Percentiles rank a stretch among this genome's conserved stretches.
These are phyloP conservation scores for Microsporum ferrugineum DNA, from an alignment of 2,329 filamentous ascomycete genomes.

Conservation along the genomic window DNA sequence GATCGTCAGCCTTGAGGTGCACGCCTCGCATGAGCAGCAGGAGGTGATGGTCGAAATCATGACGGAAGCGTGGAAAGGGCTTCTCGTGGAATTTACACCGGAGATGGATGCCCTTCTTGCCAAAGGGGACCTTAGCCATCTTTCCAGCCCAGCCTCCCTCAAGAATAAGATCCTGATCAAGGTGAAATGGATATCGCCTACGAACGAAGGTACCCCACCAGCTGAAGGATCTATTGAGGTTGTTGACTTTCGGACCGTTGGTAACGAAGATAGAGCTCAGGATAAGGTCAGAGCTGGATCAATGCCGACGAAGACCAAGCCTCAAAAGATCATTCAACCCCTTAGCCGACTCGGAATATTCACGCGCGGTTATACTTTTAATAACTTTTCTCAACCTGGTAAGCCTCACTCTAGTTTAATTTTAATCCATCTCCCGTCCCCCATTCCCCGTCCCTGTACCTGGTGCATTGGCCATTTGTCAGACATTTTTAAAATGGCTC, in stretches of 20 bases:
- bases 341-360: slow-evolving; percentile 72
- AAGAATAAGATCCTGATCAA: slow-evolving; percentile 73
- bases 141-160: slow-evolving; percentile 61
- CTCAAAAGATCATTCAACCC: slow-evolving; percentile 55
- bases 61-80: slow-evolving; percentile 69
- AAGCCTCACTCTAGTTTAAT: slow-evolving; percentile 24
- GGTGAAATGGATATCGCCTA: slow-evolving; percentile 52
- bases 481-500: not conserved
- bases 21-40: slow-evolving; percentile 72
- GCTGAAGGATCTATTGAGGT: not conserved
- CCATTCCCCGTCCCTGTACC: not conserved
- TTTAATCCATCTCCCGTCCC: not conserved
- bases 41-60: slow-evolving; percentile 90
- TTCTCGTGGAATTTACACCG: slow-evolving; percentile 55
- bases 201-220: slow-evolving; percentile 9
- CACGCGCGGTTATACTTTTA: slow-evolving; percentile 74
- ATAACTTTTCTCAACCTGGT: slow-evolving; percentile 55
- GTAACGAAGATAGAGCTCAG: slow-evolving; percentile 28
- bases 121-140: slow-evolving; percentile 25
- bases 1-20: slow-evolving; percentile 86
- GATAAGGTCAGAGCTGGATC: slow-evolving; percentile 5
- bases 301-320: slow-evolving; percentile 26
- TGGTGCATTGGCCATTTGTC: slow-evolving; percentile 3
- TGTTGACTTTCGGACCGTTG: slow-evolving; percentile 18
- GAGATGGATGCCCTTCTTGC: slow-evolving; percentile 45